Base-by-base conservation (phyloP, 805 yeast species). In the Torulaspora delbrueckii region DNA sequence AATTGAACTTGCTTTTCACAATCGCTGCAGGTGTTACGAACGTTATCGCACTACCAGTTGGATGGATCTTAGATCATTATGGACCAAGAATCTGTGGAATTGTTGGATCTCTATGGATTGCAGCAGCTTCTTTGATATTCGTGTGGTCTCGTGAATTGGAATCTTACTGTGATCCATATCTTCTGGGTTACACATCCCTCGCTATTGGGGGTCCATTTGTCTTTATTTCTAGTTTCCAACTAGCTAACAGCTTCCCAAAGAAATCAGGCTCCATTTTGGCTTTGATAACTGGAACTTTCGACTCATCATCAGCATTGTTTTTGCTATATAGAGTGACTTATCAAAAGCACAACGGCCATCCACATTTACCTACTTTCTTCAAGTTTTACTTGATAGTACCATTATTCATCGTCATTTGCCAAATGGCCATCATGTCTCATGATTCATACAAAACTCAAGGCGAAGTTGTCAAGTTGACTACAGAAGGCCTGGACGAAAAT, bases 201-300 rank as follows among this genome's bases (percentile, higher is more conserved):
- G 96, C 96, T 0, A 70, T 88, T 46, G 96, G 96, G 5, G 97
- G 98, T 4, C 98, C 98, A 8, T 89, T 90, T 68, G 90, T 85
- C 16, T 90, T 86, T 62, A 89, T 91, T 47, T 83, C 95, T 13
- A 80, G 88, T 50, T 89, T 90, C 74, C 97, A 90, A 59, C 72
- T 90, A 62, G 86, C 96, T 5, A 90, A 89, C 62, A 77, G 86
- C 23, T 86, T 89, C 67, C 96, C 96, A 2, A 76, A 77, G 34
- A 79, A 78, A 56, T 84, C 95, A 3, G 96, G 96, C 0, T 74
- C 86, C 37, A 73, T 89, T 16, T 68, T 89, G 53, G 96, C 96
- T 0, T 66, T 87, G 13, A 68, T 90, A 41, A 87, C 96, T 0
- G 97, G 97, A n/a, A 89, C 96, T 0, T 89, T 90, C 60, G 97